phyloP scores from a whole-genome alignment of 148 eudicot species.

The Chenopodium formosanum region DNA sequence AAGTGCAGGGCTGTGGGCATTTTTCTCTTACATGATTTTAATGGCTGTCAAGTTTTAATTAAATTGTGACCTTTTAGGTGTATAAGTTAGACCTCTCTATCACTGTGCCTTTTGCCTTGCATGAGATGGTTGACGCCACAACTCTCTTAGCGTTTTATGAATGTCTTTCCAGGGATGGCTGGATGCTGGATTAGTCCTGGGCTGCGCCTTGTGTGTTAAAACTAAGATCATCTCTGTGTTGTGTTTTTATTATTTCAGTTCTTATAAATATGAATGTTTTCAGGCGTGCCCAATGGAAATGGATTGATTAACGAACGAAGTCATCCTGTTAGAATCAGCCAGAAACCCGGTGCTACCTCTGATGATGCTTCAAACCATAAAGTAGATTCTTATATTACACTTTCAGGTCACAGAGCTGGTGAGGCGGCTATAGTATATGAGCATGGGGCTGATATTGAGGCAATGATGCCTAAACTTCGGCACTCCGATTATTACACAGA shows the following conservation, averaged over 20 bases:
- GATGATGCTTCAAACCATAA: conserved; percentile 46
- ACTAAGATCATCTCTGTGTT: background rate
- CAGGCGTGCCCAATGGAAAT: conserved; percentile 47
- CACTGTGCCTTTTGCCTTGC: background rate
- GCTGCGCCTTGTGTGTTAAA: background rate
- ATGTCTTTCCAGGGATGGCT: background rate
- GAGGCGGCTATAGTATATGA: conserved; percentile 90
- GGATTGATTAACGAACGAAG: conserved; percentile 43
- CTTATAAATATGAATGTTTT: background rate
- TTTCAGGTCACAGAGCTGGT: conserved; percentile 83
- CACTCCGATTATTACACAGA: conserved; percentile 94
- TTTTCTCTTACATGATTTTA: background rate
- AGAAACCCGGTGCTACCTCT: conserved; percentile 37
- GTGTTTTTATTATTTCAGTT: background rate
- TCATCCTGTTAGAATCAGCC: conserved; percentile 35
- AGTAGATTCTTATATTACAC: conserved; percentile 62
- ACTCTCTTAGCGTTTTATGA: background rate
- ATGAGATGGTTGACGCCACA: background rate
- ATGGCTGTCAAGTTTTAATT: background rate
- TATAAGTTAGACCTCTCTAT: background rate
- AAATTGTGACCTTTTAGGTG: background rate
- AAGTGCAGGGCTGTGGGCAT: background rate
- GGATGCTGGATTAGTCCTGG: background rate
- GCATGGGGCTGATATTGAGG: conserved; percentile 87
- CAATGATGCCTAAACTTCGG: conserved; percentile 89